These are phyloP conservation scores for Aechmea fasciata DNA, from an alignment of 176 grass and related monocot species.

Conservation along the genomic window DNA sequence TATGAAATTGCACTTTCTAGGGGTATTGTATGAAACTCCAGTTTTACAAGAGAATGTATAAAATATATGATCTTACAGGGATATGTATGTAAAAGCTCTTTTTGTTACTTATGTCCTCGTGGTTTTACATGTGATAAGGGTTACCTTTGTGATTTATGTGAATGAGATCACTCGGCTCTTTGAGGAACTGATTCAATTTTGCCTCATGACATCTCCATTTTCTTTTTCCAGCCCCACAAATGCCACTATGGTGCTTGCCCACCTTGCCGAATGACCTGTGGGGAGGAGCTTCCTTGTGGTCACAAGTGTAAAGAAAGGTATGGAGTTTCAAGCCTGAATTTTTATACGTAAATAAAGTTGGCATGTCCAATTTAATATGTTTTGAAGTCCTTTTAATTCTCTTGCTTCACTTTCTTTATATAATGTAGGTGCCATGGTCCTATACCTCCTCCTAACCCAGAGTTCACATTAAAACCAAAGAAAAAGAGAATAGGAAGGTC, in stretches of 20 bases:
- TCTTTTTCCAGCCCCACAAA: constrained; percentile 67
- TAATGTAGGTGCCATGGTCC: constrained; percentile 75
- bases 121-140: too few relatives aligned
- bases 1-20: too few relatives aligned
- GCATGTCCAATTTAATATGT: constrained; percentile 1
- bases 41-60: too few relatives aligned
- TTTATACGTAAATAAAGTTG: constrained; percentile 1
- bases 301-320: constrained; percentile 92
- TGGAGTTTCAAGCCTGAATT: constrained; percentile 4
- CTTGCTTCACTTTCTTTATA: constrained; percentile 5
- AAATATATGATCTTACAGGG: too few relatives aligned
- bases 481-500: constrained; percentile 60
- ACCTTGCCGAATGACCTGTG: constrained; percentile 76
- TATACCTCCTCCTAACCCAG: constrained; percentile 73
- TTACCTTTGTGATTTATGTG: background rate
- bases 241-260: constrained; percentile 97
- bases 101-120: too few relatives aligned
- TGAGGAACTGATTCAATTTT: background rate
- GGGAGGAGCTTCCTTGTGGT: constrained; percentile 70
- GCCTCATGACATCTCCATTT: constrained; percentile 12
- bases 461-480: constrained; percentile 75
- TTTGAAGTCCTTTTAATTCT: background rate
- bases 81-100: too few relatives aligned
- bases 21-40: too few relatives aligned
- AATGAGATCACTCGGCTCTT: background rate